A percentile compares a stretch with the other conserved stretches of the same genome.
Evolutionary conservation across 2,329 filamentous ascomycete species (phyloP).

Genomic region (Daldinia sp.): DNA sequence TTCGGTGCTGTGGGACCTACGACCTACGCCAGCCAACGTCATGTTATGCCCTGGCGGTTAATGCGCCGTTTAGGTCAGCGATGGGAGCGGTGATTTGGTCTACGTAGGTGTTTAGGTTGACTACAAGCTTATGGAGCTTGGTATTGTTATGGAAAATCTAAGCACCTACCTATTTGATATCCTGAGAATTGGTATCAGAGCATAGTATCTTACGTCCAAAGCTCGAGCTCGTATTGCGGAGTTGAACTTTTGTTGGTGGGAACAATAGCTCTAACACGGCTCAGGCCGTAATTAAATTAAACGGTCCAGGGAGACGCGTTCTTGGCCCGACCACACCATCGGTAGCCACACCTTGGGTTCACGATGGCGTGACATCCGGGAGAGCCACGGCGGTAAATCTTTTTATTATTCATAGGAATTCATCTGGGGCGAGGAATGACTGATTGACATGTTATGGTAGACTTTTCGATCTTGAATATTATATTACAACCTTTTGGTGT

Average conservation of each 20-base stretch:
- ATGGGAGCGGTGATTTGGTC: not conserved
- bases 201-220: no score
- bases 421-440: constrained; percentile 9
- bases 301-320: constrained; percentile 9
- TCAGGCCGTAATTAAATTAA: constrained; percentile 28
- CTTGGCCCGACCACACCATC: constrained; percentile 23
- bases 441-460: not conserved
- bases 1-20: constrained; percentile 19
- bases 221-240: no score
- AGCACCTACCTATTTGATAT: no score
- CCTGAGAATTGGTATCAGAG: no score
- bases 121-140: not conserved
- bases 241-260: not conserved
- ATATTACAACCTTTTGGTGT: no score
- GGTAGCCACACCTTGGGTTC: constrained; percentile 17
- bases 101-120: not conserved
- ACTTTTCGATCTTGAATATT: no score
- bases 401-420: constrained; percentile 10
- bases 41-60: constrained; percentile 18
- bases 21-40: constrained; percentile 13
- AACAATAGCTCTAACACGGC: constrained; percentile 7
- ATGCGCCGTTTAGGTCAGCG: constrained; percentile 10
- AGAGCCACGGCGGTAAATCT: constrained; percentile 25
- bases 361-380: constrained; percentile 18
- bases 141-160: no score